Percentiles rank a stretch among this genome's conserved stretches.
Conservation (phyloP, 495 filamentous ascomycete genomes). For the Cenococcum geophilum region DNA sequence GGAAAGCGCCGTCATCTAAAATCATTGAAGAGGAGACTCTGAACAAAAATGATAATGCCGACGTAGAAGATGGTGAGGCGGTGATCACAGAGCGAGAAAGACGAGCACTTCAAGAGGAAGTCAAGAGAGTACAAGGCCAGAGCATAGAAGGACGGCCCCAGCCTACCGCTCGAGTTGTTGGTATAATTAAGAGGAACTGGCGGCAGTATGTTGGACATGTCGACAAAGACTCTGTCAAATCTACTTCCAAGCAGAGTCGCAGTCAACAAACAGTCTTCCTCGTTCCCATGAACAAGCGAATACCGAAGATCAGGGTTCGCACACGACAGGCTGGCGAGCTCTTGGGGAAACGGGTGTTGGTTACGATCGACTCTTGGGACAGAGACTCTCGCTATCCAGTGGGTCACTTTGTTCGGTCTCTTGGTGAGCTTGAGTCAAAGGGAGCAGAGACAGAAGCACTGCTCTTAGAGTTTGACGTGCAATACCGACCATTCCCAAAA, state of each 20-base stretch:
- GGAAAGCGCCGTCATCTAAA: constrained; percentile 91
- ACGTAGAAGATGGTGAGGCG: constrained; percentile 66
- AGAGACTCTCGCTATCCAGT: constrained; percentile 84
- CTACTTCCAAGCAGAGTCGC: constrained; percentile 61
- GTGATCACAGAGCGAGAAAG: constrained; percentile 81
- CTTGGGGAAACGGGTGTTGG: constrained; percentile 85
- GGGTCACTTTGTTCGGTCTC: constrained; percentile 87
- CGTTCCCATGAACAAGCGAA: constrained; percentile 92
- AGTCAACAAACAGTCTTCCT: constrained; percentile 90
- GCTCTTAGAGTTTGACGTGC: constrained; percentile 90
- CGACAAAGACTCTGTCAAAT: constrained; percentile 74
- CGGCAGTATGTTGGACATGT: constrained; percentile 95
- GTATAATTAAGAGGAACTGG: constrained; percentile 92
- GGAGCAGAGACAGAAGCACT: constrained; percentile 93
- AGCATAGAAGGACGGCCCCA: constrained; percentile 71
- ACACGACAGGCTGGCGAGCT: constrained; percentile 85
- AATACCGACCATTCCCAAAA: constrained; percentile 95
- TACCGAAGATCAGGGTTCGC: constrained; percentile 89
- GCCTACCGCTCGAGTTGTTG: constrained; percentile 88
- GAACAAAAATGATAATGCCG: constrained; percentile 87
- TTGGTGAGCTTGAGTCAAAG: constrained; percentile 92
- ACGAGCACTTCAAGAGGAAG: constrained; percentile 80
- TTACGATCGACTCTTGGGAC: constrained; percentile 94
- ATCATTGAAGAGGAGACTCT: constrained; percentile 92
- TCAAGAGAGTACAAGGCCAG: constrained; percentile 76